Base-by-base conservation (phyloP, 768 basidiomycete species). In the Lactarius hengduanensis region DNA sequence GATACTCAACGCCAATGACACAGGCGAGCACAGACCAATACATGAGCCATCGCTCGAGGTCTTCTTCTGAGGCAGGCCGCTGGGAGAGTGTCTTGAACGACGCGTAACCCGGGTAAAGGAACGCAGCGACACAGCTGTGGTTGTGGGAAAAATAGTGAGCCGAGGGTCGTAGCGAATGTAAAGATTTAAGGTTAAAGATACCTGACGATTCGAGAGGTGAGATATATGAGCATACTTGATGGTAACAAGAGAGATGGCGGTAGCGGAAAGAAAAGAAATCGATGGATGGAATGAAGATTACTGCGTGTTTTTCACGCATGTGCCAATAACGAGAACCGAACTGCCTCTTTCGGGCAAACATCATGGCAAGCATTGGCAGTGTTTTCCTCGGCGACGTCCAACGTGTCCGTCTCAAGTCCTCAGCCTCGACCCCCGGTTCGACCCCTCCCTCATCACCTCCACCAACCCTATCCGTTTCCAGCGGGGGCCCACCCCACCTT, bases 31-130 rank as follows among this genome's bases (percentile, higher is more conserved):
- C 90, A n/a, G 87, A 88, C 95, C 96, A 98, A 72, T 97, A 98
- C 92, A 94, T 96, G 62, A 98, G 82, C 94, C 96, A 97, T 77
- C 94, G 81, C 75, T 97, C 96, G 10, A 96, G 81, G 55, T 94
- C 92, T 59, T 82, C 84, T 72, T 93, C 91, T 0, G 88, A 89
- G 1, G 91, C 91, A 22, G 92, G 92, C n/a, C 92, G 83, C 71
- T 90, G 87, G 43, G 90, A 90, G 38, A 98, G 84, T 0, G 92
- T 87, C 80, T 98, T 98, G 81, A 96, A 98, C n/a, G 93, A 95
- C 36, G 94, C 92, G 78, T 98, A 98, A 28, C 90, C 91, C 0
- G 95, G 95, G 76, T 98, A 96, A 47, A 96, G 83, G 77, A 94
- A 96, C 22, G 89, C 92, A 6, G 81, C 81, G 41, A 84, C 76